These are phyloP conservation scores for Whalleya microplaca DNA, from an alignment of 2,329 filamentous ascomycete genomes.

Conservation along the genomic window DNA sequence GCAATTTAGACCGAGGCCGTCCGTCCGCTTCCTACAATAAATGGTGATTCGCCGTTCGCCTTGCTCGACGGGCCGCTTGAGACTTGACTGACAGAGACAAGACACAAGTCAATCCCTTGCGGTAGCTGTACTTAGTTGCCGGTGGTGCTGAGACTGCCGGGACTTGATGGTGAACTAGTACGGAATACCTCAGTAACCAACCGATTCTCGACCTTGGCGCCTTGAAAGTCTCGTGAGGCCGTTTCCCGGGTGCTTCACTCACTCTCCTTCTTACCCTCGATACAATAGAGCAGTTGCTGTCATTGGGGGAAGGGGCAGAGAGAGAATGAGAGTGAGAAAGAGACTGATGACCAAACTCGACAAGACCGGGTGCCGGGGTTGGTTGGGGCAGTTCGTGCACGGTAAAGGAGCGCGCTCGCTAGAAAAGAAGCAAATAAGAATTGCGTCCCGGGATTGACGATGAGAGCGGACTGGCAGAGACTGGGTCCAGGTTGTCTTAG, in stretches of 20 bases:
- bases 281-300: not conserved
- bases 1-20: not conserved
- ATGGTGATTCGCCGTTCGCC: not conserved
- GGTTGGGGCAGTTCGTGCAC: constrained; percentile 1
- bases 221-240: not conserved
- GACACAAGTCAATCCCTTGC: not conserved
- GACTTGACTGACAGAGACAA: not conserved
- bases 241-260: not conserved
- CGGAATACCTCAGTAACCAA: no score
- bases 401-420: constrained; percentile 16
- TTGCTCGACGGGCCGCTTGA: not conserved
- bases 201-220: not conserved
- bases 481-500: not conserved
- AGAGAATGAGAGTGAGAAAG: not conserved
- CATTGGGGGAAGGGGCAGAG: not conserved
- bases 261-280: not conserved
- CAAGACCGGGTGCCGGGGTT: not conserved
- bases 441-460: constrained; percentile 3
- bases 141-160: not conserved
- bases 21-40: no score
- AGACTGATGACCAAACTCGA: not conserved
- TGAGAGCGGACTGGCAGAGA: constrained; percentile 19
- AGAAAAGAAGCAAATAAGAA: constrained; percentile 22
- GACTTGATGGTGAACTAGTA: not conserved
- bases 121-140: not conserved